Percentiles rank a stretch among this genome's conserved stretches.
These are phyloP conservation scores for Salvia miltiorrhiza DNA, from an alignment of 257 asterid species.

Conservation along the genomic window DNA sequence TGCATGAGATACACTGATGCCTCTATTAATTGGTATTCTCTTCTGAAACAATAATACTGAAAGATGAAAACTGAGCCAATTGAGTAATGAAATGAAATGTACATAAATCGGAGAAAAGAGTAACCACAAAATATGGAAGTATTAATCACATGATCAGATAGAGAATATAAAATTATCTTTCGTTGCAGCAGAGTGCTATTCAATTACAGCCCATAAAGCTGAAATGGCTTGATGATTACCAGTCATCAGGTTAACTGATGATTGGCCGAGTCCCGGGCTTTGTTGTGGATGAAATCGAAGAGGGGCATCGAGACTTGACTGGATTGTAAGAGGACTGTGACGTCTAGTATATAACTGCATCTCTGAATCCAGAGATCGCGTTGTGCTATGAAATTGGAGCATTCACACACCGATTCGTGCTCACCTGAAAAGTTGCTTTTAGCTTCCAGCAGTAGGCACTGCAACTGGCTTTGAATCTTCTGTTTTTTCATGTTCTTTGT, in stretches of 20 bases:
- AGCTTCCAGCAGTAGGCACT: slow-evolving; percentile 35
- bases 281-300: not conserved
- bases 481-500: slow-evolving; percentile 85
- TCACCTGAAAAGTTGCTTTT: not conserved
- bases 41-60: not conserved
- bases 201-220: not conserved
- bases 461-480: slow-evolving; percentile 71
- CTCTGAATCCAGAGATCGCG: not conserved
- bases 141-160: not conserved
- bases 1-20: too few species aligned
- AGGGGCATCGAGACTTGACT: not conserved
- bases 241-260: not conserved
- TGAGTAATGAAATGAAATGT: too few species aligned
- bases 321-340: not conserved
- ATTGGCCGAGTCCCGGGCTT: not conserved
- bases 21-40: not conserved
- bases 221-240: not conserved
- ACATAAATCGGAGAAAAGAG: too few species aligned
- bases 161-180: not conserved
- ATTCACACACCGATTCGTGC: not conserved
- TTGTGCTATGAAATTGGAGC: not conserved
- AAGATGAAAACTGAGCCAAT: too few species aligned
- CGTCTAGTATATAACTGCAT: not conserved
- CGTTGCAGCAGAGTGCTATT: not conserved
- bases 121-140: not conserved